Evolutionary conservation across 768 basidiomycete genomes (phyloP).

Genomic region (Calocera viscosa): DNA sequence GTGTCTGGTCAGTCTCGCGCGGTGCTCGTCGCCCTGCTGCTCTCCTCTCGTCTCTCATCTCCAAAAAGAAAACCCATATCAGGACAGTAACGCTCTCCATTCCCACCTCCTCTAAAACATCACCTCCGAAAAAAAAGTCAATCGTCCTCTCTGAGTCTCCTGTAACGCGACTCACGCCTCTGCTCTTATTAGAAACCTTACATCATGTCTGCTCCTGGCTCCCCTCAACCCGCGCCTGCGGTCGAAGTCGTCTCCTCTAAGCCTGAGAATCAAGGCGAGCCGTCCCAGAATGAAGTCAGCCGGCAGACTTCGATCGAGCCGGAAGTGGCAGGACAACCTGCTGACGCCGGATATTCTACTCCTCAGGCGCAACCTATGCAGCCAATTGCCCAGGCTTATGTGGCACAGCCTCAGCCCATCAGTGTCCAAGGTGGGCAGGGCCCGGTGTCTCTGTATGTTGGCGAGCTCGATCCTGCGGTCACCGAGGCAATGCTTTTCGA

Average conservation of each 20-base stretch:
- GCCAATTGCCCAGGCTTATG: background rate
- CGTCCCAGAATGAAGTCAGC: background rate
- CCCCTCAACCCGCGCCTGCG: background rate
- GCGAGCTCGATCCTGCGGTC: slow-evolving; percentile 95
- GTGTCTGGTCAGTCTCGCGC: background rate
- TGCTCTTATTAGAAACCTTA: background rate
- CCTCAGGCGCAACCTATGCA: background rate
- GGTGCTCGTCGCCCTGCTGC: background rate
- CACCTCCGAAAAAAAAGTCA: background rate
- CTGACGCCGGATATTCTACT: background rate
- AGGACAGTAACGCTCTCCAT: slow-evolving; percentile 8
- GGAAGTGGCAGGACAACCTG: background rate
- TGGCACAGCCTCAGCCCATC: background rate
- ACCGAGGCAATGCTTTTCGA: slow-evolving; percentile 99
- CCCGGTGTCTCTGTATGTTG: slow-evolving; percentile 77
- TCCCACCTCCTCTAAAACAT: background rate
- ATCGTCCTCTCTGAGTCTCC: background rate
- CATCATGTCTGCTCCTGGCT: background rate
- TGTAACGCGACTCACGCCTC: background rate
- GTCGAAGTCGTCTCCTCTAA: background rate
- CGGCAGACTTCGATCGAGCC: background rate
- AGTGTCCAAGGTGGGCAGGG: slow-evolving; percentile 14
- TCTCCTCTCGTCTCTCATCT: background rate
- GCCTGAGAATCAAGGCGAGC: background rate
- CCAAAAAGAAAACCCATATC: slow-evolving; percentile 4